Evolutionary conservation across 2,329 filamentous ascomycete genomes (phyloP), one percentile per base, ranked within the genome.

Genomic region (Verticillium nubilum): DNA sequence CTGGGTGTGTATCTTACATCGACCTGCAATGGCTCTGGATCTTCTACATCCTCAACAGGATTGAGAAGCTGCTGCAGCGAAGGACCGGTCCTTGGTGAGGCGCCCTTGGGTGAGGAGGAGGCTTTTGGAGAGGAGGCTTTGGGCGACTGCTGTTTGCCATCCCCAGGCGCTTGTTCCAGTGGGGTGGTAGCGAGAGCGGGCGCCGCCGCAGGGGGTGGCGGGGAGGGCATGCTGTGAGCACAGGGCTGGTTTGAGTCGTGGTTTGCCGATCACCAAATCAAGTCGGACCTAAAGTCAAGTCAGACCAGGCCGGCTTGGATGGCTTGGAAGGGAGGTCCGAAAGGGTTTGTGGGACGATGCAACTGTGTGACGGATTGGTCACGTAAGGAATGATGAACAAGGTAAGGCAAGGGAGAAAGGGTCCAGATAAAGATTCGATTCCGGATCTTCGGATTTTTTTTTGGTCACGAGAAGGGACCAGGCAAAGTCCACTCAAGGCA

Each of bases 1-100:
- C 13, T 19, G 10, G 50, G 4, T 23, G 15, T 7, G 60, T 5
- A 5, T 23, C 64, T 61, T 58, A 66, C 67, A 53, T 69, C 67
- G 37, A 69, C 64, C 26, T 67, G 66, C 12, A 69, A 60, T 12
- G 67, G 67, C 23, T 61, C 62, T 29, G 66, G 62, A 35, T 62
- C 56, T n/a, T 62, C 62, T 27, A 15, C 29, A 19, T 64, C 58
- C 9, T 60, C 58, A 23, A 61, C 61, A 26, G 66, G 66, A 27
- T 65, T 59, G 10, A 64, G 57, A 9, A 50, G n/a, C n/a, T 50
- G 19, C 19, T 50, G 42, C 42, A 50, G 42, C 10, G 42, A 50
- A 10, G 7, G 42, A 2, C 2, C 19, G 10, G 42, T 19, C 42
- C 42, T 50, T 4, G 42, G 42, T 5, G 42, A 25, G 9, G 42